Percentiles rank a stretch among this genome's conserved stretches.
These are phyloP conservation scores for Nigrospora oryzae DNA, from an alignment of 2,329 filamentous ascomycete species.

Conservation along the genomic window DNA sequence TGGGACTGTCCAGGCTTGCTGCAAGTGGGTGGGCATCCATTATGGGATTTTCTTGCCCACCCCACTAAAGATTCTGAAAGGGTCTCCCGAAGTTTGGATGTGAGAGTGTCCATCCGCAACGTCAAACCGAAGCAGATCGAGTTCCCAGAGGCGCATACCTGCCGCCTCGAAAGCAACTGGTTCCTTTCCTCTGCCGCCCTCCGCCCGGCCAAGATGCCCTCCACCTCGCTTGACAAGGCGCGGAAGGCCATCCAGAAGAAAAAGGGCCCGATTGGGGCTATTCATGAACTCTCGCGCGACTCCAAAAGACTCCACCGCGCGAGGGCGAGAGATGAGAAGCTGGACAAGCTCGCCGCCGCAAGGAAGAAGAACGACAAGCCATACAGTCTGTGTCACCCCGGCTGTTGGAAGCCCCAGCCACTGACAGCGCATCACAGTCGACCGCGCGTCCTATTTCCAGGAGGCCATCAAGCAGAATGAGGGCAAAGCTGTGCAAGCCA, in stretches of 20 bases:
- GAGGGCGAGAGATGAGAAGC: constrained; percentile 70
- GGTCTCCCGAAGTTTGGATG: no score
- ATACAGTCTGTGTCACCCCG: constrained; percentile 45
- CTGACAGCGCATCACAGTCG: constrained; percentile 36
- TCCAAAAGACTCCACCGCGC: constrained; percentile 74
- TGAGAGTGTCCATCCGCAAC: no score
- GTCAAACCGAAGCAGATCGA: no score
- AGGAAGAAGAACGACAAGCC: constrained; percentile 68
- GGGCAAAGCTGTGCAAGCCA: constrained; percentile 39
- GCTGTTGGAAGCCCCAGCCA: background rate
- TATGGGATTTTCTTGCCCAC: no score
- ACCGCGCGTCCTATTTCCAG: constrained; percentile 65
- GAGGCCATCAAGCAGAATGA: constrained; percentile 47
- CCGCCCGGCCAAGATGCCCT: constrained; percentile 46
- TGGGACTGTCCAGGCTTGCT: no score
- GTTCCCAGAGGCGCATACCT: no score
- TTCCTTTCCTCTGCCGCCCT: no score
- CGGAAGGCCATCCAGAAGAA: constrained; percentile 89
- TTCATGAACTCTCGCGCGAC: constrained; percentile 87
- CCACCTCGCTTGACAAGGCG: constrained; percentile 65
- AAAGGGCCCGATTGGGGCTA: constrained; percentile 60
- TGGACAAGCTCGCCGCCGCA: constrained; percentile 62
- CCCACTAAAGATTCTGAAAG: no score
- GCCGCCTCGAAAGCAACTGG: no score
- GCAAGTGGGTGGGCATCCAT: no score